A percentile compares a stretch with the other conserved stretches of the same genome.
Evolutionary conservation across 768 basidiomycete species (phyloP).

Genomic region (Thelephora ganbajun): DNA sequence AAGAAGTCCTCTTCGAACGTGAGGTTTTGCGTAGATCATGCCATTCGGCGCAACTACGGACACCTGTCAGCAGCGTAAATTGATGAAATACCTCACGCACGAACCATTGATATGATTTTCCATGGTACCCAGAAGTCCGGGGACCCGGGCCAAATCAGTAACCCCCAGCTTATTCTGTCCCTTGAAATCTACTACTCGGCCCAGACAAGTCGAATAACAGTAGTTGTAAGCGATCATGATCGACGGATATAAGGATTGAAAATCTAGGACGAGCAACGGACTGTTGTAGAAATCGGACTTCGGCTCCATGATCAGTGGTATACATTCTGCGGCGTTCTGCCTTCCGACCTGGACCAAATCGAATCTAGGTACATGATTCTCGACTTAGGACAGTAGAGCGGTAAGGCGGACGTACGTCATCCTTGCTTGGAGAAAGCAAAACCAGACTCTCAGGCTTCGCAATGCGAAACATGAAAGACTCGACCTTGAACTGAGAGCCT

Average conservation of each 20-base stretch:
- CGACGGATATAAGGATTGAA: slow-evolving; percentile 92
- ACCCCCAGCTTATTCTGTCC: slow-evolving; percentile 85
- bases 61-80: not conserved
- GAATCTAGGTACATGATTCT: not conserved
- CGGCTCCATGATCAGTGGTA: slow-evolving; percentile 93
- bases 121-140: slow-evolving; percentile 54
- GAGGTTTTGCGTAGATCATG: slow-evolving; percentile 81
- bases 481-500: slow-evolving; percentile 97
- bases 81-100: slow-evolving; percentile 8
- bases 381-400: not conserved
- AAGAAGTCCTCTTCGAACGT: slow-evolving; percentile 73
- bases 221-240: slow-evolving; percentile 99
- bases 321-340: slow-evolving; percentile 93
- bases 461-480: slow-evolving; percentile 96
- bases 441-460: slow-evolving; percentile 92
- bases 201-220: slow-evolving; percentile 93
- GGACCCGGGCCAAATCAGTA: slow-evolving; percentile 49
- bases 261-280: slow-evolving; percentile 89
- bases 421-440: slow-evolving; percentile 77
- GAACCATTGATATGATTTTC: slow-evolving; percentile 67
- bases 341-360: slow-evolving; percentile 64
- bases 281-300: slow-evolving; percentile 85
- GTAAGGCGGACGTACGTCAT: slow-evolving; percentile 42
- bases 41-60: slow-evolving; percentile 87
- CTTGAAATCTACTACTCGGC: slow-evolving; percentile 76